Evolutionary conservation across 306 rosid species (phyloP).

Genomic region (Arachis stenosperma): DNA sequence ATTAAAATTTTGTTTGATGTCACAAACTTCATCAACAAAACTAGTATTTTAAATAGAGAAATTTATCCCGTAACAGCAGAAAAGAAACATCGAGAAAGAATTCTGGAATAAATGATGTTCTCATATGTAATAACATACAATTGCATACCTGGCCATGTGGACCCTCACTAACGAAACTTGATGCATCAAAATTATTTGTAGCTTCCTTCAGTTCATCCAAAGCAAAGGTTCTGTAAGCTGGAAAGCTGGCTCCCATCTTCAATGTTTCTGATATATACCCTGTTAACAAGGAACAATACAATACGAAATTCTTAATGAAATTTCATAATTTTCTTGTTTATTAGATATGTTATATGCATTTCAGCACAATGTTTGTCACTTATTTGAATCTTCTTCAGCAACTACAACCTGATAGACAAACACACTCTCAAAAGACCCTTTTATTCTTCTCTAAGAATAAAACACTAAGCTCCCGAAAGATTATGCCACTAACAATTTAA

Average conservation of each 20-base stretch:
- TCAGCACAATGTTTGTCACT: slow-evolving; percentile 16
- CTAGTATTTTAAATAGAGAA: not conserved
- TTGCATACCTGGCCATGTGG: slow-evolving; percentile 67
- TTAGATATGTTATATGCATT: too few species aligned
- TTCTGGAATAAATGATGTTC: too few species aligned
- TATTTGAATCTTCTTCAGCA: slow-evolving; percentile 15
- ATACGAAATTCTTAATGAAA: slow-evolving; percentile 16
- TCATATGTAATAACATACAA: not conserved
- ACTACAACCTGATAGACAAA: not conserved
- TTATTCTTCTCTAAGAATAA: too few species aligned
- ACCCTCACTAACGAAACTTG: slow-evolving; percentile 67
- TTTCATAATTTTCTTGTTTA: slow-evolving; percentile 6
- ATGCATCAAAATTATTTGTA: slow-evolving; percentile 73
- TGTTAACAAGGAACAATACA: slow-evolving; percentile 37
- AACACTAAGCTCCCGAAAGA: too few species aligned
- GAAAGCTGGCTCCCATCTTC: slow-evolving; percentile 88
- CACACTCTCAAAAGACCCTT: not conserved
- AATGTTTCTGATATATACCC: slow-evolving; percentile 87
- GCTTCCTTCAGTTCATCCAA: slow-evolving; percentile 92
- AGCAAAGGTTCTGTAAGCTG: slow-evolving; percentile 82
- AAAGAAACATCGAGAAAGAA: not conserved
- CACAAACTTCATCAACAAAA: slow-evolving; percentile 8
- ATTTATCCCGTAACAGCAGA: not conserved
- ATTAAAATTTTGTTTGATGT: not conserved
- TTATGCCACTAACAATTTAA: not conserved